Evolutionary conservation across 768 basidiomycete genomes (phyloP), one percentile per base, ranked within the genome.

Genomic region (Rhizopogon vulgaris): DNA sequence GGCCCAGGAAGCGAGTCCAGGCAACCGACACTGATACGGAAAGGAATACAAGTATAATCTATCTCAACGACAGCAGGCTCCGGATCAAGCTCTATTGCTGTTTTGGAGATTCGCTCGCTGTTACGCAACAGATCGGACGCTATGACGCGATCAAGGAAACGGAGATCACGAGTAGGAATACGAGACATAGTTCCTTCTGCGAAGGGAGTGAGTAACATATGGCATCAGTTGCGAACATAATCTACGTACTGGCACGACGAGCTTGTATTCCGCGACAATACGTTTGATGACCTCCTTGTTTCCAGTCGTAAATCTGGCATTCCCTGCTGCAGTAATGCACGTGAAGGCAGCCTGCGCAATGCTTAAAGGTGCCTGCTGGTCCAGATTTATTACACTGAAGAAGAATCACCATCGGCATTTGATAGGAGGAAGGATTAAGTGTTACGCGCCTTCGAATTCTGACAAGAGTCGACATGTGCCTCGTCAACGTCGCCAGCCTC

Each of bases 241-340:
- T 38, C 42, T 32, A 39, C 64, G 48, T 18, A 66, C 64, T 47
- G 38, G 62, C 57, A 38, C 56, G 62, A 38, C 62, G 60, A 15
- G 55, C 56, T 50, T 66, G 64, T 27, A 66, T 66, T 37, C 59
- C 60, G 15, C 49, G 56, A 34, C 64, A 66, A 39, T 66, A 58
- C 38, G 45, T 56, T 52, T 51, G 55, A 49, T 68, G 65, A 3
- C 54, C 51, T 10, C 66, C 65, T n/a, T 55, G 52, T 50, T 57
- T 66, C 64, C 64, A 66, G 36, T 66, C 64, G 45, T 64, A 57
- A 0, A 52, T 61, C 41, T 66, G 66, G 48, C 66, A 68, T 50
- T 66, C 65, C 42, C 53, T 66, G 52, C 62, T 58, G 49, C 64
- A 66, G 38, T 66, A 68, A 42, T 64, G 52, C 22, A 66, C 65